A percentile compares a stretch with the other conserved stretches of the same genome.
These are phyloP conservation scores for Udeniomyces megalosporus DNA, from an alignment of 768 basidiomycete genomes.

Conservation along the genomic window DNA sequence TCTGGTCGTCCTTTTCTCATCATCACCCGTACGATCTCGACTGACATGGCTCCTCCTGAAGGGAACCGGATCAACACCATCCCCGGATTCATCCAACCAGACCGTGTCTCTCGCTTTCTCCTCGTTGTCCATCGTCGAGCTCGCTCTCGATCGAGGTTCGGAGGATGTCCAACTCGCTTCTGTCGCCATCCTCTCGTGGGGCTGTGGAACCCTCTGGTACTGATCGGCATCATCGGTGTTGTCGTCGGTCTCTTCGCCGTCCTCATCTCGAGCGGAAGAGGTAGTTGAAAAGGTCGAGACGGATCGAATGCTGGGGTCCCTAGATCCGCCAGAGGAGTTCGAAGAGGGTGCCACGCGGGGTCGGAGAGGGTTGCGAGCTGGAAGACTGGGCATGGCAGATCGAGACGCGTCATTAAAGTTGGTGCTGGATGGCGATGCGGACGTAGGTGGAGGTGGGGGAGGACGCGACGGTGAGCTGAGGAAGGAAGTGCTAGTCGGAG, in stretches of 20 bases:
- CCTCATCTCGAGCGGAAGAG: neutral
- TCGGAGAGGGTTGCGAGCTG: slow-evolving; percentile 6
- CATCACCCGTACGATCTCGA: too few relatives aligned
- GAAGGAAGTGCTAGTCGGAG: neutral
- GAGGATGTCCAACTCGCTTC: neutral
- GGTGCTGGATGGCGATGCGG: neutral
- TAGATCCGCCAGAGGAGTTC: neutral
- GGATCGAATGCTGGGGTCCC: neutral
- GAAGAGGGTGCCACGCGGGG: neutral
- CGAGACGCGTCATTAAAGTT: neutral
- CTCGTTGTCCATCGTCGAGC: neutral
- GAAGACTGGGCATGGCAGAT: neutral
- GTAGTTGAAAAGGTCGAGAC: neutral
- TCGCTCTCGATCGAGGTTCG: neutral
- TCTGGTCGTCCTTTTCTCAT: neutral
- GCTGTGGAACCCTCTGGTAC: too few relatives aligned
- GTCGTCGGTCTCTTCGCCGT: neutral
- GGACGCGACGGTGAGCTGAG: neutral
- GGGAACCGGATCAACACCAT: too few relatives aligned
- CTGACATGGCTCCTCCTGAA: too few relatives aligned
- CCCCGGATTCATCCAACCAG: neutral
- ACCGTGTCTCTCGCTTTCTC: neutral
- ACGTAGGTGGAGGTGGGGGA: neutral
- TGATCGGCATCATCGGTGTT: too few relatives aligned
- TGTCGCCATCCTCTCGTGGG: too few relatives aligned